Conservation (phyloP, 805 yeast genomes). For the Nakazawaea ambrosiae region DNA sequence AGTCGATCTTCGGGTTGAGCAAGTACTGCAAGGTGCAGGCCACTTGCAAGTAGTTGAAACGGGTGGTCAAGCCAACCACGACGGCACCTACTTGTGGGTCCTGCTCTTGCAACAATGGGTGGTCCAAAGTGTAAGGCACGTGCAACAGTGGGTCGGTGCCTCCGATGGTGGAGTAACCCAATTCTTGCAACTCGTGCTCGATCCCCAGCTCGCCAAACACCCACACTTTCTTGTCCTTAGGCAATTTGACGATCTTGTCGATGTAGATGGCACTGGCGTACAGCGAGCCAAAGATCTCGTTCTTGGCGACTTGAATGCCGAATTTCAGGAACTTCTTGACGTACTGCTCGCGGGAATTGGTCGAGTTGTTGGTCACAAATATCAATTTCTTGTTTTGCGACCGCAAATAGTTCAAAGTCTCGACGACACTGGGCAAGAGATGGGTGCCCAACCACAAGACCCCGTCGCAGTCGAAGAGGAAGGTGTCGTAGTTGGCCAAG, state of each 20-base stretch:
- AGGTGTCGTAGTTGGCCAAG: conserved; percentile 68
- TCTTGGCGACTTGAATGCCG: conserved; percentile 37
- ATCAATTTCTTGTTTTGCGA: conserved; percentile 55
- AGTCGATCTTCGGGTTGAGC: conserved; percentile 54
- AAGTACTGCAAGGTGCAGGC: conserved; percentile 80
- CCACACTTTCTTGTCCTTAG: conserved; percentile 75
- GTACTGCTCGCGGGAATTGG: conserved; percentile 79
- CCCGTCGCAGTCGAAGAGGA: conserved; percentile 95
- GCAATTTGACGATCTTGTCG: conserved; percentile 65
- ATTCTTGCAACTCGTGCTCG: conserved; percentile 63
- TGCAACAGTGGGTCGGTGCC: conserved; percentile 65
- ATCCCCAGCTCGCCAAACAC: conserved; percentile 88
- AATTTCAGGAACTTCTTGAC: conserved; percentile 66
- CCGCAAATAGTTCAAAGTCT: conserved; percentile 61
- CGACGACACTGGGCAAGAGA: conserved; percentile 69
- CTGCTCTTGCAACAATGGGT: conserved; percentile 40
- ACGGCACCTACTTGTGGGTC: conserved; percentile 83
- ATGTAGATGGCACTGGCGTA: conserved; percentile 88
- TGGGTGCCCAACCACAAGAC: conserved; percentile 91
- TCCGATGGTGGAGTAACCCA: conserved; percentile 77
- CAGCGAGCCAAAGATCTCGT: conserved; percentile 86
- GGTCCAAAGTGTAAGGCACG: conserved; percentile 48
- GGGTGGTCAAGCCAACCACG: conserved; percentile 76
- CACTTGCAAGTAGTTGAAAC: conserved; percentile 73
- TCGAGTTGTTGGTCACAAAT: conserved; percentile 94